Percentiles rank a stretch among this genome's conserved stretches.
These are phyloP conservation scores for Cordyceps sp. DNA, from an alignment of 2,329 filamentous ascomycete genomes.

Conservation along the genomic window DNA sequence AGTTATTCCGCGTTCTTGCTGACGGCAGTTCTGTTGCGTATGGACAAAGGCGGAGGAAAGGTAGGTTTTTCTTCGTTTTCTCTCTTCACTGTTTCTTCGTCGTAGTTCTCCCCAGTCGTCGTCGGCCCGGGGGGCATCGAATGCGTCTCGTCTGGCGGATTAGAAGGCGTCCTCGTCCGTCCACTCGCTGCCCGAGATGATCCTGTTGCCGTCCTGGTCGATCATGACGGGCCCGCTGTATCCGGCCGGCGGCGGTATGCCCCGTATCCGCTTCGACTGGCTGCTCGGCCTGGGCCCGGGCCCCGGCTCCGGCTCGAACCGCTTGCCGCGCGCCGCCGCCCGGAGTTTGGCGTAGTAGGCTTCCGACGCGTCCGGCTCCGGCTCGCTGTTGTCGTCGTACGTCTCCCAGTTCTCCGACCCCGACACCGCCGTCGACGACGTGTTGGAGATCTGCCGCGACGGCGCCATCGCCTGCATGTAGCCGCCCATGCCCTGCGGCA, in stretches of 20 bases:
- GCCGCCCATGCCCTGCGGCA: no score
- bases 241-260: slow-evolving; percentile 29
- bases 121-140: no score
- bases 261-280: slow-evolving; percentile 36
- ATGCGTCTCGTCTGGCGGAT: no score
- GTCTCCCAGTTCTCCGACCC: slow-evolving; percentile 97
- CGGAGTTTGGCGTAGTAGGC: slow-evolving; percentile 67
- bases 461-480: no score
- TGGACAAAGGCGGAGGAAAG: no score
- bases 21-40: no score
- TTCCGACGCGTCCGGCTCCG: slow-evolving; percentile 59
- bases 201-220: slow-evolving; percentile 43
- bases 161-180: slow-evolving; percentile 47
- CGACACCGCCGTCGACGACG: slow-evolving; percentile 62
- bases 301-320: slow-evolving; percentile 33
- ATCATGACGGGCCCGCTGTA: slow-evolving; percentile 31
- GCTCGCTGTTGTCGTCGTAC: slow-evolving; percentile 70
- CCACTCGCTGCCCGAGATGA: slow-evolving; percentile 50
- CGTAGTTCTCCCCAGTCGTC: no score
- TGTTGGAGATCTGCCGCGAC: slow-evolving; percentile 44
- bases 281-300: slow-evolving; percentile 23
- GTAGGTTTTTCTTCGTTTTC: no score
- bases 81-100: no score
- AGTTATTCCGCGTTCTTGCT: no score
- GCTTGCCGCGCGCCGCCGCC: slow-evolving; percentile 49